Evolutionary conservation across 2,329 filamentous ascomycete species (phyloP).

Genomic region (Ophiocordyceps camponoti-rufipedis): DNA sequence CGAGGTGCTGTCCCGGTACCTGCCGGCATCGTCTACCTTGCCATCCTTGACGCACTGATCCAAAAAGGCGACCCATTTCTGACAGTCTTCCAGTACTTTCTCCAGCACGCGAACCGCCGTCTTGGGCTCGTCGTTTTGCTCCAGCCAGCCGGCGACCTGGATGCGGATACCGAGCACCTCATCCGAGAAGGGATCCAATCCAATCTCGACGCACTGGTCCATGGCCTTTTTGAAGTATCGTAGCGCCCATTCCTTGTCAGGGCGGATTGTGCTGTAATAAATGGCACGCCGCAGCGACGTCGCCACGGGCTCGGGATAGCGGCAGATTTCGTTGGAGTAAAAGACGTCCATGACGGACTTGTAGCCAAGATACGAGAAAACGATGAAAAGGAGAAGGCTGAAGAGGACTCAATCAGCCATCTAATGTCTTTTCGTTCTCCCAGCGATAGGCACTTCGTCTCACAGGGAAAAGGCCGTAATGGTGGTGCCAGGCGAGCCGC

Average conservation of each 20-base stretch:
- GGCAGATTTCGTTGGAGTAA: conserved; percentile 34
- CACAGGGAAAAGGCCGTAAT: conserved; percentile 14
- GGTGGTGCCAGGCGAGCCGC: conserved; percentile 13
- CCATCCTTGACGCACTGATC: conserved; percentile 30
- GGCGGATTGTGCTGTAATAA: conserved; percentile 65
- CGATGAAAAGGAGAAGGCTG: conserved; percentile 11
- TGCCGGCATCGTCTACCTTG: conserved; percentile 21
- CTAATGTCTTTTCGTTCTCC: neutral
- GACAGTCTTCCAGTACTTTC: conserved; percentile 52
- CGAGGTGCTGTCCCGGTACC: conserved; percentile 7
- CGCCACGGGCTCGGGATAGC: conserved; percentile 51
- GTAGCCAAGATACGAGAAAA: conserved; percentile 9
- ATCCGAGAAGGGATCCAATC: conserved; percentile 77
- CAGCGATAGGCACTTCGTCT: conserved; percentile 1
- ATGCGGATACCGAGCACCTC: conserved; percentile 83
- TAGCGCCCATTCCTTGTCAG: conserved; percentile 59
- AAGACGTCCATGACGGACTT: conserved; percentile 31
- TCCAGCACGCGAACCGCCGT: conserved; percentile 64
- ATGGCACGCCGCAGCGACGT: conserved; percentile 67
- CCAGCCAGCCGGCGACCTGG: conserved; percentile 60
- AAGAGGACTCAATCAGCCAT: conserved; percentile 1
- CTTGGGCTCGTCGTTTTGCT: conserved; percentile 53
- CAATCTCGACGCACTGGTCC: conserved; percentile 49
- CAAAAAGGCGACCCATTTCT: conserved; percentile 37
- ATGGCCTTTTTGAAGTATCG: conserved; percentile 73